Percentiles rank a stretch among this genome's conserved stretches.
Conservation (phyloP, 1,139 yeast species). For the Hyphopichia wangnamkhiaoensis region DNA sequence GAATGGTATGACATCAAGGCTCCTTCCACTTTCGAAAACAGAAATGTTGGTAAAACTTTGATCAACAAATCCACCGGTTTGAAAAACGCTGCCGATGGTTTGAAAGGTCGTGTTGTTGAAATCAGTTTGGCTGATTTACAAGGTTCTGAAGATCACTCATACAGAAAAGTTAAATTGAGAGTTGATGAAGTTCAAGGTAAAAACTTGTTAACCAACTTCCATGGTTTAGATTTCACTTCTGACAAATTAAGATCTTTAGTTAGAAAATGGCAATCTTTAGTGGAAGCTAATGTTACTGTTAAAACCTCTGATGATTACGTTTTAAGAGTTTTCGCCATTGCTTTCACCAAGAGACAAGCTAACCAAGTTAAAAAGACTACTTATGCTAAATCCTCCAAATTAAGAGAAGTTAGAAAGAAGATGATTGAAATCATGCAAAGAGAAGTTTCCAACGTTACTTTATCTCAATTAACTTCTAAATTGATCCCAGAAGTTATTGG, state of each 20-base stretch:
- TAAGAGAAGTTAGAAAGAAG: constrained; percentile 54
- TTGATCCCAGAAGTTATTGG: constrained; percentile 56
- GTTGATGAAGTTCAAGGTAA: constrained; percentile 57
- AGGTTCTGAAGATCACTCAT: constrained; percentile 54
- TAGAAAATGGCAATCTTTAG: constrained; percentile 56
- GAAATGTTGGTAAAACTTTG: constrained; percentile 53
- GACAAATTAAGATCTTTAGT: constrained; percentile 55
- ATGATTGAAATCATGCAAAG: constrained; percentile 55
- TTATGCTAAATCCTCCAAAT: constrained; percentile 52
- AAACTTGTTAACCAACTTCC: constrained; percentile 56
- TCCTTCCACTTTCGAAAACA: constrained; percentile 53
- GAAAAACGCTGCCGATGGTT: constrained; percentile 54
- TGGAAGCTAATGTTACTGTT: constrained; percentile 53
- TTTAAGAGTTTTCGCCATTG: constrained; percentile 52
- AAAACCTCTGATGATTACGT: constrained; percentile 54
- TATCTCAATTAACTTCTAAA: constrained; percentile 52
- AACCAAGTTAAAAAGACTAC: constrained; percentile 54
- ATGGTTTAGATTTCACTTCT: constrained; percentile 52
- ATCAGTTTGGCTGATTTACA: constrained; percentile 52
- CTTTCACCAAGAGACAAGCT: constrained; percentile 55
- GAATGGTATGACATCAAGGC: constrained; percentile 51
- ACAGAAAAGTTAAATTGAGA: constrained; percentile 55
- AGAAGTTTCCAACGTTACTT: constrained; percentile 52
- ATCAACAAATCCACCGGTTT: constrained; percentile 55
- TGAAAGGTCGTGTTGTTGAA: constrained; percentile 54